Evolutionary conservation across 1,139 yeast genomes (phyloP).

Genomic region (Taphrina confusa): DNA sequence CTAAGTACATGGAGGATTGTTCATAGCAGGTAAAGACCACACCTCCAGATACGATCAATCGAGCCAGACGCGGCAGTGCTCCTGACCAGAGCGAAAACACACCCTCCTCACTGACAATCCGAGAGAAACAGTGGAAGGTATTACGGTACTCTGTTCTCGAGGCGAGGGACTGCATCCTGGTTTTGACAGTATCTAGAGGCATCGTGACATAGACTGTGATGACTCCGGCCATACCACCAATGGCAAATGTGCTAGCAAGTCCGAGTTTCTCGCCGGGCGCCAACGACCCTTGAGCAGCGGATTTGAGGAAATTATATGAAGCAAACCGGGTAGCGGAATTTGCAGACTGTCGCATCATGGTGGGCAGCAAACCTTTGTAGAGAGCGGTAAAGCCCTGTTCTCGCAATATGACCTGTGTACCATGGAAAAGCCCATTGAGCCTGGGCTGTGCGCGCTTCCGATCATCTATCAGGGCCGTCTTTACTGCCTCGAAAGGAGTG

Average conservation of each 20-base stretch:
- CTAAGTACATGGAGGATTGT: constrained; percentile 26
- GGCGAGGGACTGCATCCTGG: constrained; percentile 94
- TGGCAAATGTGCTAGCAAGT: constrained; percentile 75
- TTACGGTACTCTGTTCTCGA: constrained; percentile 70
- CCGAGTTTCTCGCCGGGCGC: constrained; percentile 66
- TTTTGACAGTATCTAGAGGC: constrained; percentile 97
- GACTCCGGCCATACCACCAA: constrained; percentile 90
- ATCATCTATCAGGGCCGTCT: constrained; percentile 90
- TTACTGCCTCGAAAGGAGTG: constrained; percentile 95
- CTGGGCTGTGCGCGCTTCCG: constrained; percentile 66
- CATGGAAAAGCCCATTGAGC: constrained; percentile 67
- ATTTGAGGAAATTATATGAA: constrained; percentile 84
- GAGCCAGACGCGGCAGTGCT: constrained; percentile 92
- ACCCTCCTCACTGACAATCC: constrained; percentile 87
- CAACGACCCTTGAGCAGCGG: constrained; percentile 72
- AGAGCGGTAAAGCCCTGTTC: constrained; percentile 83
- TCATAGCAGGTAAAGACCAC: constrained; percentile 77
- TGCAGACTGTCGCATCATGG: constrained; percentile 91
- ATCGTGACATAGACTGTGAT: constrained; percentile 88
- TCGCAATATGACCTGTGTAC: constrained; percentile 61
- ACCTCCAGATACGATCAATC: constrained; percentile 90
- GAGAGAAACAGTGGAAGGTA: constrained; percentile 77
- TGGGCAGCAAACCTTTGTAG: constrained; percentile 88
- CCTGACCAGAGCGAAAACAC: constrained; percentile 94
- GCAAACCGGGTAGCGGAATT: constrained; percentile 94